These are phyloP conservation scores for Pichia exigua DNA, from an alignment of 805 yeast genomes.

Conservation along the genomic window DNA sequence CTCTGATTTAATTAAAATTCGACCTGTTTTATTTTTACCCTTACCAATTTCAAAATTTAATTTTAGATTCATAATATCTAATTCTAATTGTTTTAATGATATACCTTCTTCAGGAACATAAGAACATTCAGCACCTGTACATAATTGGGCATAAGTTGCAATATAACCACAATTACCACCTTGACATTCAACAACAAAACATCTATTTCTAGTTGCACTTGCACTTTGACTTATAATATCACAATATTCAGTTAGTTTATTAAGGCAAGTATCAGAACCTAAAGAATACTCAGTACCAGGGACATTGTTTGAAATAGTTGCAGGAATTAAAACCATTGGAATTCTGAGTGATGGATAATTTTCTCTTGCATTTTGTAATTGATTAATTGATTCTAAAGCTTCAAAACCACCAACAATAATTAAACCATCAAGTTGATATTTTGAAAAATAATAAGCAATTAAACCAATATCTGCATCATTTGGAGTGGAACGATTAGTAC, in stretches of 20 bases:
- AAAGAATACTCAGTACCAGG: constrained; percentile 77
- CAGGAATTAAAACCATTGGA: constrained; percentile 73
- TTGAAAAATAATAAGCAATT: constrained; percentile 65
- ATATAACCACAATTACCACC: constrained; percentile 81
- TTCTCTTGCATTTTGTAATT: constrained; percentile 51
- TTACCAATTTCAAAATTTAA: constrained; percentile 52
- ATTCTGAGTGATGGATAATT: constrained; percentile 66
- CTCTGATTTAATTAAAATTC: constrained; percentile 58
- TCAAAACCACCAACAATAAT: constrained; percentile 78
- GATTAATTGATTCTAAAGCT: constrained; percentile 63
- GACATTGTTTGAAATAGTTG: constrained; percentile 72
- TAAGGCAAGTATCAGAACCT: constrained; percentile 71
- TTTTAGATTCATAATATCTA: constrained; percentile 55
- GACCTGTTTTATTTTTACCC: constrained; percentile 64
- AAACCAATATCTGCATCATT: constrained; percentile 57
- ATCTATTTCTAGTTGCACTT: constrained; percentile 68
- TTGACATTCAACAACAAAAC: constrained; percentile 75
- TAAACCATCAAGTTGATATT: constrained; percentile 61
- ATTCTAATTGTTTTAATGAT: constrained; percentile 49
- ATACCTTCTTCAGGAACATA: constrained; percentile 73
- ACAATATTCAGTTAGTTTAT: constrained; percentile 62
- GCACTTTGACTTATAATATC: constrained; percentile 77
- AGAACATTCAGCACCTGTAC: constrained; percentile 66
- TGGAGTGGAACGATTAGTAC: constrained; percentile 70
- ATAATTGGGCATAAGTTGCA: constrained; percentile 60